phyloP scores from a whole-genome alignment of 2,329 filamentous ascomycete species.

The Shiraia sp. region DNA sequence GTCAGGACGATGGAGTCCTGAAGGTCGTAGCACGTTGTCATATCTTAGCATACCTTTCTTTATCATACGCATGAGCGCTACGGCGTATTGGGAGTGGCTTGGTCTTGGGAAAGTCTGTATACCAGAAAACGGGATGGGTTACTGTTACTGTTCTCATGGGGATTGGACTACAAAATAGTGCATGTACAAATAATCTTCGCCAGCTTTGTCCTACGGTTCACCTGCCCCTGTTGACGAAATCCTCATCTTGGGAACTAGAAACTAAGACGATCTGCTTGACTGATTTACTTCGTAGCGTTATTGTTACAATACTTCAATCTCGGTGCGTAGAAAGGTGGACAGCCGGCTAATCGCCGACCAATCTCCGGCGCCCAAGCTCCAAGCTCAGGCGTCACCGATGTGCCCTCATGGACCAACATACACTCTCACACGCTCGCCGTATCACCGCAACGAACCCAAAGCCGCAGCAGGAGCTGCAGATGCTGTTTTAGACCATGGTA shows the following conservation, averaged over 20 bases:
- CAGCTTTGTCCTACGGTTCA: too few species aligned
- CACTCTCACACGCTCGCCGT: neutral
- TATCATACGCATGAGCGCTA: slow-evolving; percentile 23
- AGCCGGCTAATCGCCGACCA: slow-evolving; percentile 2
- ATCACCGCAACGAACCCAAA: neutral
- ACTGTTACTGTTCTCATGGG: neutral
- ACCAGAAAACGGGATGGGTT: slow-evolving; percentile 2
- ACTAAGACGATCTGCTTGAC: neutral
- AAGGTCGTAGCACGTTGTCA: slow-evolving; percentile 1
- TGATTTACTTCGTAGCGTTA: too few species aligned
- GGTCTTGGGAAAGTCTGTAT: slow-evolving; percentile 4
- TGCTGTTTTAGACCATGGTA: slow-evolving; percentile 14
- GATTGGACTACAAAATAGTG: neutral
- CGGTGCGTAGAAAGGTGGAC: too few species aligned
- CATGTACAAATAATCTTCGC: neutral
- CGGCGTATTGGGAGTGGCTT: slow-evolving; percentile 13
- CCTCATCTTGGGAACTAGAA: neutral
- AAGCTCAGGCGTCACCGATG: slow-evolving; percentile 20
- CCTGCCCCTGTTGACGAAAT: too few species aligned
- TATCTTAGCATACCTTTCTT: slow-evolving; percentile 7
- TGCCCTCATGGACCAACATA: neutral
- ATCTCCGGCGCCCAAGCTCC: slow-evolving; percentile 16
- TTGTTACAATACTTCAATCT: too few species aligned
- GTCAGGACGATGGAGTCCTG: neutral
- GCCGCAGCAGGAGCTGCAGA: slow-evolving; percentile 12